Evolutionary conservation across 768 basidiomycete species (phyloP).

Genomic region (Pleurotus salmoneostramineus): DNA sequence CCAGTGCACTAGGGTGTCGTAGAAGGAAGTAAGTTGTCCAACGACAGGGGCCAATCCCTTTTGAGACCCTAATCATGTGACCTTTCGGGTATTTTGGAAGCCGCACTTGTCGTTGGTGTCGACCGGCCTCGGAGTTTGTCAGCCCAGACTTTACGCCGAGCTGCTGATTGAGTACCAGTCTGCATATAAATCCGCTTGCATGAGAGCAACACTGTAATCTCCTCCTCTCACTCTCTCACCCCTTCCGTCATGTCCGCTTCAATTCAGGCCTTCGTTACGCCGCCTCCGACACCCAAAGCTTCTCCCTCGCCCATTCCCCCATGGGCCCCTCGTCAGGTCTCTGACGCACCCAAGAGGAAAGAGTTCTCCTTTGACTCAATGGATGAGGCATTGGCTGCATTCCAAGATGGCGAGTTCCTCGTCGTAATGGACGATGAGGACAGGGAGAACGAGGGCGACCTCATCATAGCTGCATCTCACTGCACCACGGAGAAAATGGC

Average conservation of each 20-base stretch:
- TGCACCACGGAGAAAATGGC: conserved; percentile 98
- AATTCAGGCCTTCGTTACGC: neutral
- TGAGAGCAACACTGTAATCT: neutral
- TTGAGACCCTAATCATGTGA: neutral
- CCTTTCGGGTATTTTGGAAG: neutral
- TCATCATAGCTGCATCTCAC: conserved; percentile 82
- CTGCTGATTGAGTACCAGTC: neutral
- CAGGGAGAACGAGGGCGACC: conserved; percentile 96
- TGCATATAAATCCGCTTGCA: neutral
- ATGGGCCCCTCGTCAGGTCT: conserved; percentile 32
- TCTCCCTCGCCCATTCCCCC: conserved; percentile 13
- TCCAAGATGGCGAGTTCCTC: conserved; percentile 80
- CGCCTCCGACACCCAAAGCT: conserved; percentile 14
- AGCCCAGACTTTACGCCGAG: neutral
- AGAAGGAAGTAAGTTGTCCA: neutral
- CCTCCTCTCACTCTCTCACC: conserved; percentile 1
- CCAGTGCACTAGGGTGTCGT: neutral
- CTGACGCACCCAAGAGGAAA: conserved; percentile 25
- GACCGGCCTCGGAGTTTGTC: conserved; percentile 2
- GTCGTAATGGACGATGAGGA: conserved; percentile 97
- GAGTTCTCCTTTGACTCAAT: conserved; percentile 75
- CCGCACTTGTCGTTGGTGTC: neutral
- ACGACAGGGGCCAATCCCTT: neutral
- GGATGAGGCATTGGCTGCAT: conserved; percentile 74
- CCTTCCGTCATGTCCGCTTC: neutral